Evolutionary conservation across 495 filamentous ascomycete species (phyloP).

Genomic region (Podospora pseudopauciseta): DNA sequence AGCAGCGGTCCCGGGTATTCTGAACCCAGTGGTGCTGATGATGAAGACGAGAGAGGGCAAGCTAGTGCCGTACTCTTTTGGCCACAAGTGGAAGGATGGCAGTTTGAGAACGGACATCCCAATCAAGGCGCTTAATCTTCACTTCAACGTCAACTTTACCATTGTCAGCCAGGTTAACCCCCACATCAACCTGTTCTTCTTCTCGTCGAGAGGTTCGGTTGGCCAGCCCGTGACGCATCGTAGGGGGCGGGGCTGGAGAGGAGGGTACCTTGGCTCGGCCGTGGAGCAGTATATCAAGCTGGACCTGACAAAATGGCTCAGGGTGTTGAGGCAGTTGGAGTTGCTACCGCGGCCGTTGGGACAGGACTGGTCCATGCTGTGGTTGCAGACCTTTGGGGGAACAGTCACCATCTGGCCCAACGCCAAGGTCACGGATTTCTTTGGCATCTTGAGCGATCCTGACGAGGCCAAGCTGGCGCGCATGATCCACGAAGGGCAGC

Average conservation of each 20-base stretch:
- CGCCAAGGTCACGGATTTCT: slow-evolving; percentile 69
- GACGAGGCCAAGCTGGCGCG: slow-evolving; percentile 65
- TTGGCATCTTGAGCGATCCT: slow-evolving; percentile 81
- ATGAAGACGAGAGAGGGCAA: slow-evolving; percentile 76
- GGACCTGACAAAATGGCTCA: slow-evolving; percentile 94
- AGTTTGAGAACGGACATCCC: slow-evolving; percentile 92
- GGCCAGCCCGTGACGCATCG: slow-evolving; percentile 93
- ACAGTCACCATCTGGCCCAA: slow-evolving; percentile 96
- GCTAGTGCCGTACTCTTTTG: slow-evolving; percentile 80
- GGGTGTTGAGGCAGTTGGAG: slow-evolving; percentile 86
- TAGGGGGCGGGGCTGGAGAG: slow-evolving; percentile 89
- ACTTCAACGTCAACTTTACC: slow-evolving; percentile 97
- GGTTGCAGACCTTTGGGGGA: slow-evolving; percentile 90
- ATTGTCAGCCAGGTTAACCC: slow-evolving; percentile 97
- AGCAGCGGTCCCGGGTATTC: slow-evolving; percentile 90
- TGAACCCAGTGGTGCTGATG: slow-evolving; percentile 96
- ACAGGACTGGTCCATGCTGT: slow-evolving; percentile 94
- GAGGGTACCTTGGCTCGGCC: slow-evolving; percentile 88
- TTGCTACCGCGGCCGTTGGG: slow-evolving; percentile 85
- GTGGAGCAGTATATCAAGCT: slow-evolving; percentile 92
- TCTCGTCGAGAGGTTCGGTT: slow-evolving; percentile 85
- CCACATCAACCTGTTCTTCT: slow-evolving; percentile 97
- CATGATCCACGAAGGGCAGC: slow-evolving; percentile 87
- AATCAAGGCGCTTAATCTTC: slow-evolving; percentile 84
- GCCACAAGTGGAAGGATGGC: slow-evolving; percentile 98